Evolutionary conservation across 1,284 basidiomycete genomes (phyloP).

Genomic region (Paramarasmius palmivorus): DNA sequence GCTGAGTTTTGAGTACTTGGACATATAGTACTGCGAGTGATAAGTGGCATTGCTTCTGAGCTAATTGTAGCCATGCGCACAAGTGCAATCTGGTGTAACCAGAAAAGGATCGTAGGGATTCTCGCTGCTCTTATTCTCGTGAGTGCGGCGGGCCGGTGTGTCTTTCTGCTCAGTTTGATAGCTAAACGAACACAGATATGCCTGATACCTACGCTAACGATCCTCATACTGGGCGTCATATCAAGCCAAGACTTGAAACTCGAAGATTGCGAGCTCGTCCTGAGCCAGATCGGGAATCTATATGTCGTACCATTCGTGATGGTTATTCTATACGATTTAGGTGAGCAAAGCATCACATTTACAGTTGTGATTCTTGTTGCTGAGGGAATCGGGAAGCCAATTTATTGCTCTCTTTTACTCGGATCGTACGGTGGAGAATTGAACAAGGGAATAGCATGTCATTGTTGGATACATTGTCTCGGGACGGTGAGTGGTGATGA

Average conservation of each 20-base stretch:
- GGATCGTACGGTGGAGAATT: neutral
- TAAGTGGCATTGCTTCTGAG: conserved; percentile 1
- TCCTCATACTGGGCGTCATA: neutral
- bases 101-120: neutral
- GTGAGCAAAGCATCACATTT: neutral
- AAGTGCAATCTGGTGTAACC: conserved; percentile 1
- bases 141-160: neutral
- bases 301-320: neutral
- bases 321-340: neutral
- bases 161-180: neutral
- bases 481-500: neutral
- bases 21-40: neutral
- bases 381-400: neutral
- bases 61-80: neutral
- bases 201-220: neutral
- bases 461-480: neutral
- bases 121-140: neutral
- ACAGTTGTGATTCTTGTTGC: neutral
- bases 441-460: neutral
- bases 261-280: neutral
- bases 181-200: neutral
- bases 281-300: conserved; percentile 4
- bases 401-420: neutral
- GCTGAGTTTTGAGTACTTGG: neutral
- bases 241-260: neutral